phyloP scores from a whole-genome alignment of 257 asterid species.

The Pogostemon cablin region DNA sequence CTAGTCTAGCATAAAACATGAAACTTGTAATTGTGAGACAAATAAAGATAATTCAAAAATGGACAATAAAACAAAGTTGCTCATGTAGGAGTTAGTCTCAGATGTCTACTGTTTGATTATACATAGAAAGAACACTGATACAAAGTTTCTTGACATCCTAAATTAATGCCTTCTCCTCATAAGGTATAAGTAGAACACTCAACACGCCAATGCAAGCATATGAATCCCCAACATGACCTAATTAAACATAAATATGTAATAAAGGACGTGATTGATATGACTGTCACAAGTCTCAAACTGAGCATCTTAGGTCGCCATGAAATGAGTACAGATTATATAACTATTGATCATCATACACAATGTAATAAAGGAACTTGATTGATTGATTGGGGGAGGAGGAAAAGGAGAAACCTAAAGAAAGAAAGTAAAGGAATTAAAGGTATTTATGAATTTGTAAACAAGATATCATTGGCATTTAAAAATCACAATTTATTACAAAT shows the following conservation, averaged over 20 bases:
- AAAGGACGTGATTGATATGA: neutral
- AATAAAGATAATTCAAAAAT: conserved; percentile 17
- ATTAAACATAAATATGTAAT: conserved; percentile 1
- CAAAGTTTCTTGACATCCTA: conserved; percentile 5
- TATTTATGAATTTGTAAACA: no score
- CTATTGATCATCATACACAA: neutral
- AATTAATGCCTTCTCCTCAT: neutral
- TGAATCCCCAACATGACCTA: neutral
- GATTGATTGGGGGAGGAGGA: neutral
- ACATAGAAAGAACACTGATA: neutral
- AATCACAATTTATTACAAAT: no score
- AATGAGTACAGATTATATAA: neutral
- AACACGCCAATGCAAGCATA: neutral
- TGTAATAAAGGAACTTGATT: neutral
- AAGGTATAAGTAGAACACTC: neutral
- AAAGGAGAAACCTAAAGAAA: neutral
- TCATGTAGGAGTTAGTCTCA: neutral
- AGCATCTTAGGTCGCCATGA: conserved; percentile 4
- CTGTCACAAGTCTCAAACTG: conserved; percentile 13
- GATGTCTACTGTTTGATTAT: conserved; percentile 13
- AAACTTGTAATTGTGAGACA: conserved; percentile 24
- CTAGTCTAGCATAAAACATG: conserved; percentile 8
- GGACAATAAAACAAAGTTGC: neutral
- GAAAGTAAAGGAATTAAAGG: neutral
- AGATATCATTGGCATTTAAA: no score